phyloP scores from a whole-genome alignment of 192 early-diverging fungal genomes.

The Coemansia sp. region DNA sequence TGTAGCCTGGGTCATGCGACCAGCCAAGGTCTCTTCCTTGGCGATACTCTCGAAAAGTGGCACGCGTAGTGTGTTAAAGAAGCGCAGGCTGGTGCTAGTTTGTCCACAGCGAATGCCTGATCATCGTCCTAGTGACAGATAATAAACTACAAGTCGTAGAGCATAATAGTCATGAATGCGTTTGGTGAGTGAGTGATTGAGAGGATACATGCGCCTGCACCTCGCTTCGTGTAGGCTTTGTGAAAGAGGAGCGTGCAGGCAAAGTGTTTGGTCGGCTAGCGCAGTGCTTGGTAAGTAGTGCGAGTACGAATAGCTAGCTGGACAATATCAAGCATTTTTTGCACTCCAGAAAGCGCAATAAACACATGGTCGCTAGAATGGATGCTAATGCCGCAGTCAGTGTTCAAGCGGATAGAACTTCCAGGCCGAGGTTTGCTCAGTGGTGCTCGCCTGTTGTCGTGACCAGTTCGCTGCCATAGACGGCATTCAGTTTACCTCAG shows the following conservation, averaged over 20 bases:
- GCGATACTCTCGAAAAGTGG: constrained; percentile 97
- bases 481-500: not conserved
- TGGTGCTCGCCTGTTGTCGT: constrained; percentile 64
- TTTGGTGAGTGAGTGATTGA: constrained; percentile 83
- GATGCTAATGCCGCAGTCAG: constrained; percentile 89
- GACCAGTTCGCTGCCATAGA: constrained; percentile 50
- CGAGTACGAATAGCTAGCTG: constrained; percentile 83
- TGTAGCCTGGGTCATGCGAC: constrained; percentile 87
- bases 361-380: constrained; percentile 74
- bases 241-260: constrained; percentile 96
- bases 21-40: constrained; percentile 87
- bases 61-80: constrained; percentile 82
- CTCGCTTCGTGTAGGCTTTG: constrained; percentile 84
- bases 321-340: constrained; percentile 91
- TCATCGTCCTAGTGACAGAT: constrained; percentile 98
- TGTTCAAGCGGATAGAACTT: constrained; percentile 85
- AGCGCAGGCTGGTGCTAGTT: constrained; percentile 66
- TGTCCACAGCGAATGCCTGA: constrained; percentile 89
- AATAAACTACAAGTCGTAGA: constrained; percentile 61
- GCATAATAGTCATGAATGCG: constrained; percentile 24
- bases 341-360: constrained; percentile 92
- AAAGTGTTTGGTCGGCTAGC: constrained; percentile 84
- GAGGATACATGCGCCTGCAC: constrained; percentile 92
- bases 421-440: constrained; percentile 86
- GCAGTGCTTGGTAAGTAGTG: constrained; percentile 64